Conservation (phyloP, 768 basidiomycete species). For the Serendipita vermifera region DNA sequence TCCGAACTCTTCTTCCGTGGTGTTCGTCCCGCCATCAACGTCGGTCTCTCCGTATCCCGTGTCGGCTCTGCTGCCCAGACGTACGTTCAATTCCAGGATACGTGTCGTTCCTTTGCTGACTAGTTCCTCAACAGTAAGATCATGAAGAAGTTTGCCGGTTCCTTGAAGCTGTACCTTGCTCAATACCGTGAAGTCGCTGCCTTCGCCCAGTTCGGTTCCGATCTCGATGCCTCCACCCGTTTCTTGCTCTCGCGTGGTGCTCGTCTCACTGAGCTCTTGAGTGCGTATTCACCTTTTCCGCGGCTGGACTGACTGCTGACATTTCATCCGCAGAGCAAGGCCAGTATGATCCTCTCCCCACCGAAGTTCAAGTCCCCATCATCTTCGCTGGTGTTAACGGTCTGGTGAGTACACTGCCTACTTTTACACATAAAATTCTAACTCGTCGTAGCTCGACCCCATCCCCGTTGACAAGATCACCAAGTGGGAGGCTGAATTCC, state of each 20-base stretch:
- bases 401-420: slow-evolving; percentile 46
- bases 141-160: slow-evolving; percentile 99
- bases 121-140: slow-evolving; percentile 51
- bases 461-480: slow-evolving; percentile 93
- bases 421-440: neutral
- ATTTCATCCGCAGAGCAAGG: slow-evolving; percentile 73
- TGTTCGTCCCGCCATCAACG: slow-evolving; percentile 98
- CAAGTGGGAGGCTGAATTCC: slow-evolving; percentile 87
- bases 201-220: slow-evolving; percentile 99
- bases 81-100: slow-evolving; percentile 42
- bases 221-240: slow-evolving; percentile 97
- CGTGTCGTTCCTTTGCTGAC: slow-evolving; percentile 2
- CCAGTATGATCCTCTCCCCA: slow-evolving; percentile 89
- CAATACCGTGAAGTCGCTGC: slow-evolving; percentile 99
- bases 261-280: slow-evolving; percentile 92
- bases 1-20: slow-evolving; percentile 99
- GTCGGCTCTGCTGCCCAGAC: slow-evolving; percentile 99
- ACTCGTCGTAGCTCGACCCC: slow-evolving; percentile 59
- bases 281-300: slow-evolving; percentile 35
- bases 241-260: slow-evolving; percentile 97
- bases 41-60: slow-evolving; percentile 99
- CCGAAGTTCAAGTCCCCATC: slow-evolving; percentile 95
- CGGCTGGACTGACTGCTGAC: neutral
- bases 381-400: slow-evolving; percentile 99
- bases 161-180: slow-evolving; percentile 97